These are phyloP conservation scores for Pilaira anomala DNA, from an alignment of 192 early-diverging fungal species.

Conservation along the genomic window DNA sequence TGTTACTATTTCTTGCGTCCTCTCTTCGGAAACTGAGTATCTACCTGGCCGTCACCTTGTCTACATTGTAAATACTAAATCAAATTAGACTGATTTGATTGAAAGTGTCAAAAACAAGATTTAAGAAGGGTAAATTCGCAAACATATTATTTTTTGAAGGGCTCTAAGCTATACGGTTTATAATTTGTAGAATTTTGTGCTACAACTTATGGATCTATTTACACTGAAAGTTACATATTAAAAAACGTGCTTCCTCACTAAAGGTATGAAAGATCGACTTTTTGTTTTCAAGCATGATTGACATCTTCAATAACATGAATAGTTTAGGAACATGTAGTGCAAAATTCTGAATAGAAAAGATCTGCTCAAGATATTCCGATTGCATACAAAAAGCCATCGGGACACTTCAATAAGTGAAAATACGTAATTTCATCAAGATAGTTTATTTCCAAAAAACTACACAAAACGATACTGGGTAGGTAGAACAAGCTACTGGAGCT, in stretches of 20 bases:
- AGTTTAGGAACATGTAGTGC: constrained; percentile 1
- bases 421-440: neutral
- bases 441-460: neutral
- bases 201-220: constrained; percentile 1
- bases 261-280: neutral
- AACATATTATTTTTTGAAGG: constrained; percentile 2
- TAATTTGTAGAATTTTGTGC: constrained; percentile 1
- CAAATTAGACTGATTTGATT: constrained; percentile 1
- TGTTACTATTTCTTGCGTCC: constrained; percentile 2
- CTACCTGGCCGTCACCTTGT: constrained; percentile 1
- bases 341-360: neutral
- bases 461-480: constrained; percentile 1
- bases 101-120: constrained; percentile 2
- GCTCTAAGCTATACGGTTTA: constrained; percentile 1
- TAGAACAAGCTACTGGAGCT: neutral
- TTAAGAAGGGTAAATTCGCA: constrained; percentile 2
- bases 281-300: constrained; percentile 2
- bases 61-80: constrained; percentile 1
- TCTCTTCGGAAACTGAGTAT: neutral
- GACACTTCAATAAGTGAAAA: constrained; percentile 4
- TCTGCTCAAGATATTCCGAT: neutral
- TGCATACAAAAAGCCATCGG: neutral
- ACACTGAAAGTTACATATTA: constrained; percentile 4
- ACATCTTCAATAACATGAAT: constrained; percentile 2
- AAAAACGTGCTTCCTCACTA: neutral